Evolutionary conservation across 2,329 filamentous ascomycete genomes (phyloP), one percentile per base, ranked within the genome.

Genomic region (Alternaria triticina): DNA sequence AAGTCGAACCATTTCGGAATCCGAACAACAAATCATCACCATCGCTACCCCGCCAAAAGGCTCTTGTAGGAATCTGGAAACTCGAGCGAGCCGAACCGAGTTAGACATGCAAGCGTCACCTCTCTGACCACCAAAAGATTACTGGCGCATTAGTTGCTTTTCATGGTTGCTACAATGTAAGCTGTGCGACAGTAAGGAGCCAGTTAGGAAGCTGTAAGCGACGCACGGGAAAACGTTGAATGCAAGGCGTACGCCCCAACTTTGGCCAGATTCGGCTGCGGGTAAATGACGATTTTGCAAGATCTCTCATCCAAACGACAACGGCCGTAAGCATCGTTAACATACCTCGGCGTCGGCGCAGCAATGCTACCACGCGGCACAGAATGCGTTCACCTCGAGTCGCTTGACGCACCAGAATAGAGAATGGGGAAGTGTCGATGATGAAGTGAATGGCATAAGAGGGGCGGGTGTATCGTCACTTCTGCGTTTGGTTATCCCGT

Each of bases 1-100:
- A 59, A 17, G 47, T 65, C 17, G 59, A 62, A 52, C 8, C 33
- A 23, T 6, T 40, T 52, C 30, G 30, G 17, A 52, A n/a, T 23
- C 49, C 49, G 49, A 52, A 22, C 20, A 52, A 25, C 30, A 25
- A 52, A 52, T 52, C 20, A 52, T 12, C 49, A 36, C 33, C 49
- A 52, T 23, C 20, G 30, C 23, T 52, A 52, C 49, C 30, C 49
- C 49, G 20, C 30, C 33, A 33, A 28, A 33, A 33, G 17, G 28
- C 28, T 20, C 20, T 22, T 22, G n/a, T 36, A 15, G 20, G 20
- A 36, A 36, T 22, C 49, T 22, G 17, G 33, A 40, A 36, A 23
- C 15, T 15, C 10, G 20, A 52, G 13, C 30, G 17, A 40, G 28
- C 20, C 20, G 30, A 36, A 15, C 20, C 13, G 13, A 52, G 36